Base-by-base conservation (phyloP, 495 filamentous ascomycete genomes). In the Penicillium cataractarum region DNA sequence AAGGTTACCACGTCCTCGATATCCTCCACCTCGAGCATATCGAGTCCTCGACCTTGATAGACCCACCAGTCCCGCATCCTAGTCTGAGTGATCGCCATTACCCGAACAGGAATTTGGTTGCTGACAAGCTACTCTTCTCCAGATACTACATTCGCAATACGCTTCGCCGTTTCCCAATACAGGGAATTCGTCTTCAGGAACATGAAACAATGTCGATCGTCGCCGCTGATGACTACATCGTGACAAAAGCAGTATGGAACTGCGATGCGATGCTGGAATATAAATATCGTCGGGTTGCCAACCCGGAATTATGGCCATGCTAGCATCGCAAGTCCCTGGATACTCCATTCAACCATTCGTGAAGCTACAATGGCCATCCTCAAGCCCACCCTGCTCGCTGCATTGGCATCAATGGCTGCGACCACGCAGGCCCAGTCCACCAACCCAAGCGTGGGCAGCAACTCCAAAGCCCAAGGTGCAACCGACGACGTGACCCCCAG, bases 381-480 rank as follows among this genome's bases (percentile, higher is more conserved):
- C 35, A 68, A 68, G 42, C 24, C 62, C 2, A 26, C 57, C 17
- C 12, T 59, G n/a, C 35, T 67, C 29, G 52, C 57, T 24, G 60
- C 60, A 26, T 27, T 70, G 31, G 63, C 44, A 13, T 55, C 54
- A 9, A 9, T 46, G 0, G 58, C 60, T 15, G 22, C 54, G 17
- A 48, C 10, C 19, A 60, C 55, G 15, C 46, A 53, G 27, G 71
- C 70, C 22, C 71, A 74, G 39, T 71, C 68, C 51, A 53, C 62
- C 12, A 62, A 74, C 56, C 70, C 72, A 19, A 68, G 71, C 22
- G 49, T 74, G 17, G 70, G 70, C 9, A 55, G 55, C 13, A 74
- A 73, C 57, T 64, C 71, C 21, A 68, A 71, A 21, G 72, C 72
- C 21, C 46, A 67, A 39, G 72, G 72, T 17, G 72, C 72, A 21